Evolutionary conservation across 2,329 filamentous ascomycete species (phyloP).

Genomic region (Tolypocladium tropicale): DNA sequence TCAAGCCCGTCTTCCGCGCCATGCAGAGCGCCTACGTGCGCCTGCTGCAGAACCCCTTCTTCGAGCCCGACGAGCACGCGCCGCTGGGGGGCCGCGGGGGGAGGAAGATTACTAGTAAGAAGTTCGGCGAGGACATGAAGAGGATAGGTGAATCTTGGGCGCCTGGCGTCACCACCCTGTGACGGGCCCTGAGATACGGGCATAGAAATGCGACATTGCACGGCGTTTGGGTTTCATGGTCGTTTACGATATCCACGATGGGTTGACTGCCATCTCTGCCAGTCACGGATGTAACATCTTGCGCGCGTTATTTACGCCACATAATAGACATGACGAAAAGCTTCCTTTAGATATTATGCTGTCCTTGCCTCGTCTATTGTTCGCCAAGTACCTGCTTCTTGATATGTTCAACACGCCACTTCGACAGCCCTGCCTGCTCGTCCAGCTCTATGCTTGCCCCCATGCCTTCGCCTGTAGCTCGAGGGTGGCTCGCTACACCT

Average conservation of each 20-base stretch:
- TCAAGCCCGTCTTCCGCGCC: slow-evolving; percentile 82
- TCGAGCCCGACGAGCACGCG: slow-evolving; percentile 74
- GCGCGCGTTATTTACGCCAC: slow-evolving; percentile 2
- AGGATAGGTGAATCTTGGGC: slow-evolving; percentile 79
- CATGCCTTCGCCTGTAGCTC: slow-evolving; percentile 16
- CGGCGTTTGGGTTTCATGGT: slow-evolving; percentile 13
- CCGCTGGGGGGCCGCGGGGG: slow-evolving; percentile 44
- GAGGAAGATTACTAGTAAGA: slow-evolving; percentile 68
- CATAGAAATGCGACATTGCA: slow-evolving; percentile 8
- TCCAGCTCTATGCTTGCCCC: slow-evolving; percentile 24
- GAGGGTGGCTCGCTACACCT: not conserved
- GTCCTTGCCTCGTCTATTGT: slow-evolving; percentile 3
- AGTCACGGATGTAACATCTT: not conserved
- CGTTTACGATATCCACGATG: not conserved
- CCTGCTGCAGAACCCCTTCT: slow-evolving; percentile 90
- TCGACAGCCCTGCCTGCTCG: slow-evolving; percentile 27
- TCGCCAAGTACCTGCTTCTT: slow-evolving; percentile 10
- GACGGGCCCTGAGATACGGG: slow-evolving; percentile 13
- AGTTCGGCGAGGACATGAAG: slow-evolving; percentile 73
- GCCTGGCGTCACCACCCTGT: slow-evolving; percentile 57
- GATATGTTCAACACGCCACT: slow-evolving; percentile 24
- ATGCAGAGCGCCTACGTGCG: slow-evolving; percentile 88
- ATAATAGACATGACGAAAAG: not conserved
- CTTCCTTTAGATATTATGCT: not conserved
- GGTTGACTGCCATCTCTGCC: not conserved